Conservation (phyloP, 2,329 filamentous ascomycete genomes). For the Neodidymelliopsis sp. region DNA sequence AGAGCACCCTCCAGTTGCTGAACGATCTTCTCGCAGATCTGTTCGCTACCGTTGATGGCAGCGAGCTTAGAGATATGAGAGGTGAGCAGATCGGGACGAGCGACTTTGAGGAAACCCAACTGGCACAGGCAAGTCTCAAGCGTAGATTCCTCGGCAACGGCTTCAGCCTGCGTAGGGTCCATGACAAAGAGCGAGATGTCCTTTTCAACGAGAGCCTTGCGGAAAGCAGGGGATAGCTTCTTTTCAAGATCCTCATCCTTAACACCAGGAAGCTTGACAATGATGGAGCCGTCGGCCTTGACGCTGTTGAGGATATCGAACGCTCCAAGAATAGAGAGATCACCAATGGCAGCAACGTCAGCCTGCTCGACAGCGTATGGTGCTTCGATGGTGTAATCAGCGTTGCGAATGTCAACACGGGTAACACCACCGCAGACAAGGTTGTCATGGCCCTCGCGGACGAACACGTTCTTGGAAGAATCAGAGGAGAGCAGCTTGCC, state of each 20-base stretch:
- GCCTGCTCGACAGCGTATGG: slow-evolving; percentile 82
- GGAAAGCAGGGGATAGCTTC: slow-evolving; percentile 74
- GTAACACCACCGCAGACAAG: slow-evolving; percentile 76
- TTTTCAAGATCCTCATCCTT: slow-evolving; percentile 93
- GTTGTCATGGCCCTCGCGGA: slow-evolving; percentile 68
- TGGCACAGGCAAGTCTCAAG: slow-evolving; percentile 75
- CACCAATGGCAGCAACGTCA: slow-evolving; percentile 79
- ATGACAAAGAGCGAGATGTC: slow-evolving; percentile 76
- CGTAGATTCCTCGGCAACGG: slow-evolving; percentile 69
- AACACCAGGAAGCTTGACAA: slow-evolving; percentile 78
- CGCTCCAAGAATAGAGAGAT: slow-evolving; percentile 80
- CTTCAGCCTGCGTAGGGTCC: slow-evolving; percentile 72
- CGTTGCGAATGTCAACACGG: slow-evolving; percentile 84
- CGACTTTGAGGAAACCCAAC: slow-evolving; percentile 82
- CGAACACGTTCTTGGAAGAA: slow-evolving; percentile 67
- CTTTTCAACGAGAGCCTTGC: slow-evolving; percentile 75
- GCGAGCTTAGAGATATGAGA: slow-evolving; percentile 72
- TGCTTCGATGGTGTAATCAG: slow-evolving; percentile 82
- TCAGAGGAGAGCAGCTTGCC: slow-evolving; percentile 68
- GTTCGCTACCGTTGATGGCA: slow-evolving; percentile 64
- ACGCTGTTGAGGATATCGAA: slow-evolving; percentile 76
- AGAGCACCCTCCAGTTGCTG: slow-evolving; percentile 72
- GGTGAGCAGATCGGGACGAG: slow-evolving; percentile 69
- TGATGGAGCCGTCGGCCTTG: slow-evolving; percentile 73
- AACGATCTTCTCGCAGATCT: slow-evolving; percentile 67